Base-by-base conservation (phyloP, 352 stramenopile genomes). In the Phytopythium aichiense region DNA sequence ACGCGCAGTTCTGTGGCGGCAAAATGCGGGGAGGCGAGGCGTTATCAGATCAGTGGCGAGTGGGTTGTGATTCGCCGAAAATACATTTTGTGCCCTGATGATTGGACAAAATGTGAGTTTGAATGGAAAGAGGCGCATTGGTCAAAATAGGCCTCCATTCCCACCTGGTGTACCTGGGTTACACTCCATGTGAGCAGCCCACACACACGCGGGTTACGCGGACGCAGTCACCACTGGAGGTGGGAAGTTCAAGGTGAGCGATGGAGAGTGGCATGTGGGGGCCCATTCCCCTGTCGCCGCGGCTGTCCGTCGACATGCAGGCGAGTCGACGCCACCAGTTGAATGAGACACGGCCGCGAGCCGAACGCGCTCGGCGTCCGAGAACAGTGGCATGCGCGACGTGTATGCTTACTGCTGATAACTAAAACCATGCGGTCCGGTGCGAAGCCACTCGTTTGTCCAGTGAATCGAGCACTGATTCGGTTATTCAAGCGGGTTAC, bases 401-500 rank as follows among this genome's bases (percentile, higher is more conserved):
- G 33, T 48, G 46, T 33, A 52, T 52, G 46, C 46, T 52, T 52
- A 52, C 46, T 3, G 2, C 9, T 6, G 23, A 7, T 52, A 52
- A 52, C 46, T 52, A 33, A 16, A 33, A 15, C 0, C 22, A 52
- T 52, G 46, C 11, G 4, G 13, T 52, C 46, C 46, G 46, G 23
- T 35, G 46, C 46, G 6, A 33, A n/a, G 18, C 22, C 5, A 6
- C 1, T 0, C 46, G 13, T 35, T 52, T 52, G 2, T 51, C 45
- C 4, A 22, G 22, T 35, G 12, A 11, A 20, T 30, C 11, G 23
- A 33, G 46, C 31, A 52, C 46, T 52, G 46, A 52, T n/a, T 52
- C 22, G 8, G 45, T 51, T 51, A 51, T 51, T 51, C n/a, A 51
- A 51, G 45, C 20, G 45, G 23, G 46, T 52, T 52, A 52, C 23